Conservation (phyloP, 345 rosid genomes). For the Euphorbia peplus region DNA sequence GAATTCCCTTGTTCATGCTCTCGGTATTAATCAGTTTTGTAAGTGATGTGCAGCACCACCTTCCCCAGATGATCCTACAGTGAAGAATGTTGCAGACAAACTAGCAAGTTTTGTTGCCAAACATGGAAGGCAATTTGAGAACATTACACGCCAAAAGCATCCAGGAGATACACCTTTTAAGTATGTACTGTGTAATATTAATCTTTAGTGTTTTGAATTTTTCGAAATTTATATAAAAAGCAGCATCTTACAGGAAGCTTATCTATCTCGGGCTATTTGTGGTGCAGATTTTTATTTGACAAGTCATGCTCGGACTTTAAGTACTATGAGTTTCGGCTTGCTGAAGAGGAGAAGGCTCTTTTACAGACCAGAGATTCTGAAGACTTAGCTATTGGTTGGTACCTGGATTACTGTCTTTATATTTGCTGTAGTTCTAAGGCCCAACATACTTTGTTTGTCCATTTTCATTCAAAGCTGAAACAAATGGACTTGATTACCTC, state of each 20-base stretch:
- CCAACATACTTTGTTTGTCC: not conserved
- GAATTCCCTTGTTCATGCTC: slow-evolving; percentile 97
- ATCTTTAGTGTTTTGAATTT: slow-evolving; percentile 7
- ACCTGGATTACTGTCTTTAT: not conserved
- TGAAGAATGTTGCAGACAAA: slow-evolving; percentile 97
- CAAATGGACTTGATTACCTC: not conserved
- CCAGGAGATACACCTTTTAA: slow-evolving; percentile 95
- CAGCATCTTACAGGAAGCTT: not conserved
- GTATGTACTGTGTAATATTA: slow-evolving; percentile 39
- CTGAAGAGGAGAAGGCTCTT: slow-evolving; percentile 73
- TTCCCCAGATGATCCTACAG: slow-evolving; percentile 81
- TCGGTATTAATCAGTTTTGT: slow-evolving; percentile 98
- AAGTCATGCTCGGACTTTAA: slow-evolving; percentile 79
- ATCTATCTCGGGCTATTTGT: slow-evolving; percentile 3
- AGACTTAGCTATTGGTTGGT: slow-evolving; percentile 49
- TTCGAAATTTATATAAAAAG: not conserved
- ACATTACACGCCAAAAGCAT: slow-evolving; percentile 85
- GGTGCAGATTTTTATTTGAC: slow-evolving; percentile 78
- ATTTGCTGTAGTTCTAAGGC: not conserved
- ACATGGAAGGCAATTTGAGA: slow-evolving; percentile 93
- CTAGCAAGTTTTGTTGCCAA: slow-evolving; percentile 98
- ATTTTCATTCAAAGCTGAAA: not conserved
- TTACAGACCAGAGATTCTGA: slow-evolving; percentile 48
- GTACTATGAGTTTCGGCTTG: slow-evolving; percentile 69
- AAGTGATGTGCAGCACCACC: slow-evolving; percentile 99